These are phyloP conservation scores for Penicillium cinerascens DNA, from an alignment of 495 filamentous ascomycete species.

Conservation along the genomic window DNA sequence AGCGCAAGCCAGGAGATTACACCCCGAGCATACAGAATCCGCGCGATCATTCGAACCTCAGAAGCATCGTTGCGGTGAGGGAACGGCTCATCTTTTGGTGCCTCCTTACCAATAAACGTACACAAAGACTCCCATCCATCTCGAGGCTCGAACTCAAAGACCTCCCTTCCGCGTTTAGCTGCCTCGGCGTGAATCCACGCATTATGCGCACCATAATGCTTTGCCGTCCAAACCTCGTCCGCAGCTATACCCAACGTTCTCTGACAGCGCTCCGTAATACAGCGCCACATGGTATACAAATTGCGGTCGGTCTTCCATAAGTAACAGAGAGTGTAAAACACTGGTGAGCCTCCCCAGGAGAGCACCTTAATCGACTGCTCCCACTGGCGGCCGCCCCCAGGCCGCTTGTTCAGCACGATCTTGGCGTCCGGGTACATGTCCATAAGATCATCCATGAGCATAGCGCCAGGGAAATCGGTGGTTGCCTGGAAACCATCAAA, in stretches of 20 bases:
- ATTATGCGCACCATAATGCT: slow-evolving; percentile 14
- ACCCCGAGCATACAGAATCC: slow-evolving; percentile 7
- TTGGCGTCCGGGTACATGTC: slow-evolving; percentile 34
- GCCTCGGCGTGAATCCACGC: slow-evolving; percentile 8
- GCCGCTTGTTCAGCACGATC: slow-evolving; percentile 27
- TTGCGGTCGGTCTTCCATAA: slow-evolving; percentile 13
- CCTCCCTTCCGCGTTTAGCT: slow-evolving; percentile 7
- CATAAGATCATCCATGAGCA: slow-evolving; percentile 30
- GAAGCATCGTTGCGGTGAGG: slow-evolving; percentile 25
- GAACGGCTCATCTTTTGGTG: slow-evolving; percentile 17
- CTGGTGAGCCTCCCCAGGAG: background rate
- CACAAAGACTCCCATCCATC: slow-evolving; percentile 31
- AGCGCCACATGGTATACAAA: background rate
- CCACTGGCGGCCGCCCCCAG: slow-evolving; percentile 11
- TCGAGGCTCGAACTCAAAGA: slow-evolving; percentile 25
- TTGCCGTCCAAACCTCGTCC: slow-evolving; percentile 5
- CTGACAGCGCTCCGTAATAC: background rate
- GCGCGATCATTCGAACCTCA: slow-evolving; percentile 1
- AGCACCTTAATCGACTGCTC: slow-evolving; percentile 6
- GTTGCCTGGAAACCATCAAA: slow-evolving; percentile 24
- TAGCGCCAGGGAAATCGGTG: slow-evolving; percentile 19
- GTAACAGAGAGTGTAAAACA: background rate
- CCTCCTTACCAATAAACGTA: slow-evolving; percentile 20
- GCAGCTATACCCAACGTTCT: background rate
- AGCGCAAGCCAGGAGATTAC: slow-evolving; percentile 8